phyloP scores from a whole-genome alignment of 495 filamentous ascomycete species.

The Venustampulla echinocandica region DNA sequence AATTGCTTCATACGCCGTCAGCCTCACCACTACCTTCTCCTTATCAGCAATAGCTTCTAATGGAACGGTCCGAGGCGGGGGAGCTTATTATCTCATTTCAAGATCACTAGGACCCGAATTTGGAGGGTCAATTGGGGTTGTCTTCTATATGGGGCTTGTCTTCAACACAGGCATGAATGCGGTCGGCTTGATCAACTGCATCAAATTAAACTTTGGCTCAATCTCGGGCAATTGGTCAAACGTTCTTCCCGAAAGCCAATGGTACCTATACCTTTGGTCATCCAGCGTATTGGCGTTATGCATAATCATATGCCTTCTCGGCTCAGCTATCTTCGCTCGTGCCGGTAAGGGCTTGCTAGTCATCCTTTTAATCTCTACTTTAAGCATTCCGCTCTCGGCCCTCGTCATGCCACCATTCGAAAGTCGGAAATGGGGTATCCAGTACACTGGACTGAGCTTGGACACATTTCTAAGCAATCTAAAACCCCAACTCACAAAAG shows the following conservation, averaged over 20 bases:
- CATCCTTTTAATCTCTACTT: conserved; percentile 63
- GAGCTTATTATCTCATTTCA: conserved; percentile 85
- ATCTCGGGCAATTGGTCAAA: conserved; percentile 48
- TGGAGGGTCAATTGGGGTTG: conserved; percentile 82
- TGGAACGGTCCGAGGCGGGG: conserved; percentile 79
- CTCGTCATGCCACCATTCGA: conserved; percentile 58
- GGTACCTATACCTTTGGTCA: conserved; percentile 73
- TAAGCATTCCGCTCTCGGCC: conserved; percentile 75
- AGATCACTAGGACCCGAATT: conserved; percentile 82
- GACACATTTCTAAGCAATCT: conserved; percentile 65
- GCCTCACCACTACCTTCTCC: conserved; percentile 76
- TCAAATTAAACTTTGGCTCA: conserved; percentile 66
- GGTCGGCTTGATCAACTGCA: conserved; percentile 76
- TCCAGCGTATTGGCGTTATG: conserved; percentile 65
- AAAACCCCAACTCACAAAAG: conserved; percentile 56
- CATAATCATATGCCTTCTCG: conserved; percentile 69
- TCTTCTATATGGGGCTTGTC: conserved; percentile 78
- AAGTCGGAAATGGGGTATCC: conserved; percentile 48
- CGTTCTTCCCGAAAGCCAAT: conserved; percentile 58
- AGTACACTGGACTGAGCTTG: conserved; percentile 67
- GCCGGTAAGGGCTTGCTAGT: conserved; percentile 73
- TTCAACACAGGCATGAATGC: conserved; percentile 87
- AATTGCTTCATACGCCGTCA: conserved; percentile 61
- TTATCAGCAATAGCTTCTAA: conserved; percentile 86
- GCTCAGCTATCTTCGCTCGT: conserved; percentile 70